A percentile compares a stretch with the other conserved stretches of the same genome.
Evolutionary conservation across 2,329 filamentous ascomycete genomes (phyloP).

Genomic region (Hypoxylon sp.): DNA sequence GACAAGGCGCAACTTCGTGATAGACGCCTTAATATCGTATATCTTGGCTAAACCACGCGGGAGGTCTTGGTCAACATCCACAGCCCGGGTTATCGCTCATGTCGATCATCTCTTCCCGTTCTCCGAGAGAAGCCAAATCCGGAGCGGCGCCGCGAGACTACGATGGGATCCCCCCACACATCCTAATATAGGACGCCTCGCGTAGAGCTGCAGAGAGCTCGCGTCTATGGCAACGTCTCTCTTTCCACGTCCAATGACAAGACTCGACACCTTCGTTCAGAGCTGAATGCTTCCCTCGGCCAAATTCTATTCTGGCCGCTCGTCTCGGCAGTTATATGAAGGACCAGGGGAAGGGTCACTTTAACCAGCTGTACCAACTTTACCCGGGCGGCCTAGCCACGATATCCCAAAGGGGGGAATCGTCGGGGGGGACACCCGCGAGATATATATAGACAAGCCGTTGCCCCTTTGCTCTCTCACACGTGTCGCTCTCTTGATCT

Average conservation of each 20-base stretch:
- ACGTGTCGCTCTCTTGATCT: conserved; percentile 10
- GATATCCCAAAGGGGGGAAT: conserved; percentile 12
- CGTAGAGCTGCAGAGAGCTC: not conserved
- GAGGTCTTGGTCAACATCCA: not conserved
- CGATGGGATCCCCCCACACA: not conserved
- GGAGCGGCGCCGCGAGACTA: not conserved
- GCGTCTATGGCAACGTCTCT: conserved; percentile 10
- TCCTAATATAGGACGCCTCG: conserved; percentile 28
- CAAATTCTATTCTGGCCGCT: conserved; percentile 28
- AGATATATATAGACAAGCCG: conserved; percentile 22
- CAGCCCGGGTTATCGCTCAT: not conserved
- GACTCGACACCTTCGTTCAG: conserved; percentile 2
- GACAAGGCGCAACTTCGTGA: not conserved
- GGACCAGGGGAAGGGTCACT: conserved; percentile 3
- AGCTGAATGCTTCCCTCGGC: conserved; percentile 21
- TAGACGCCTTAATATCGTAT: conserved; percentile 17
- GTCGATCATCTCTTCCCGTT: conserved; percentile 27
- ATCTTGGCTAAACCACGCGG: not conserved
- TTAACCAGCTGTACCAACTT: conserved; percentile 23
- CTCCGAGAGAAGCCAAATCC: conserved; percentile 5
- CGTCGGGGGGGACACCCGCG: not conserved
- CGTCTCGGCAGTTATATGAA: conserved; percentile 22
- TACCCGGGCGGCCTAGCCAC: conserved; percentile 30
- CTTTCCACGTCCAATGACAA: conserved; percentile 15
- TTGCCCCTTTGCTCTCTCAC: not conserved